Evolutionary conservation across 2,329 filamentous ascomycete genomes (phyloP).

Genomic region (Pseudophaeomoniella oleicola): DNA sequence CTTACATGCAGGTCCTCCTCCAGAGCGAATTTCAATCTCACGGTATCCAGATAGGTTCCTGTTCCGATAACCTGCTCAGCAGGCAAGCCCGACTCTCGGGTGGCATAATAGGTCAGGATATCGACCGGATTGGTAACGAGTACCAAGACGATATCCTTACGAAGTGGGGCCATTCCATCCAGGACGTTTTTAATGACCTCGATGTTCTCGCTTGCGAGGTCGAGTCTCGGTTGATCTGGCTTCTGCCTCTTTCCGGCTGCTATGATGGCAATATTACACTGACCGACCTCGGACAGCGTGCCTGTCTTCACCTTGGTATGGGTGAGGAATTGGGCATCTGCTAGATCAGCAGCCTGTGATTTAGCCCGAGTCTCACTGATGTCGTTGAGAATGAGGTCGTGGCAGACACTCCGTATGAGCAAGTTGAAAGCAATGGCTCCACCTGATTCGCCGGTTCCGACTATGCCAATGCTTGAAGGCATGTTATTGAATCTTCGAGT

Average conservation of each 20-base stretch:
- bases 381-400: constrained; percentile 40
- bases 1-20: constrained; percentile 1
- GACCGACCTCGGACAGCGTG: constrained; percentile 32
- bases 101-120: constrained; percentile 36
- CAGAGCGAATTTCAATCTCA: constrained; percentile 21
- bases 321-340: constrained; percentile 28
- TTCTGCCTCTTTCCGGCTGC: constrained; percentile 39
- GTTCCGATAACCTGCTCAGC: constrained; percentile 35
- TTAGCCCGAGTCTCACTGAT: constrained; percentile 30
- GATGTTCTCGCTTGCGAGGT: constrained; percentile 33
- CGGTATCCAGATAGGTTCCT: constrained; percentile 39
- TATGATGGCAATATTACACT: constrained; percentile 40
- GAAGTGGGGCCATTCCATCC: constrained; percentile 33
- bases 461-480: constrained; percentile 27
- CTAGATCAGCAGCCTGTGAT: constrained; percentile 37
- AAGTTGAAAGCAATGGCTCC: constrained; percentile 37
- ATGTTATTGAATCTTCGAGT: neutral
- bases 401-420: constrained; percentile 33
- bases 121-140: constrained; percentile 42
- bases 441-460: constrained; percentile 38
- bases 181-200: constrained; percentile 34
- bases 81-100: constrained; percentile 32
- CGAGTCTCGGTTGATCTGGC: constrained; percentile 29
- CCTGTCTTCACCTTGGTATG: constrained; percentile 31
- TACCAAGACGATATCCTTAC: constrained; percentile 31